A percentile compares a stretch with the other conserved stretches of the same genome.
Conservation (phyloP, 768 basidiomycete genomes). For the Russula lepida region DNA sequence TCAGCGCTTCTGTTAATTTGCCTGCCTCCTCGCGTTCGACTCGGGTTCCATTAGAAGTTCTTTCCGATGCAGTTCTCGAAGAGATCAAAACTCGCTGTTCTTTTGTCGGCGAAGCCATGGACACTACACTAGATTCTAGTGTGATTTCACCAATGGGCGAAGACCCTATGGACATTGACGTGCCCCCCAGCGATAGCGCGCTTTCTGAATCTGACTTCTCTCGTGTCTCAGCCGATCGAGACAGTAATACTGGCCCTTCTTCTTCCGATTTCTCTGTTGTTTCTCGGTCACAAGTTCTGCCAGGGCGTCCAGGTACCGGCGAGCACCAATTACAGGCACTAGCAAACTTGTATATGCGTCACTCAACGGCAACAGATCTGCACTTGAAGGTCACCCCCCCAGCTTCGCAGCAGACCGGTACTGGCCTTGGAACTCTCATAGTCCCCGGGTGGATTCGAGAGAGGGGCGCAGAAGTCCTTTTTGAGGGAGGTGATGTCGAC, state of each 20-base stretch:
- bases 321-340: slow-evolving; percentile 58
- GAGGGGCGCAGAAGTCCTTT: slow-evolving; percentile 82
- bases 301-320: slow-evolving; percentile 26
- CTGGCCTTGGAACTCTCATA: slow-evolving; percentile 67
- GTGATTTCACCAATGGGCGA: slow-evolving; percentile 22
- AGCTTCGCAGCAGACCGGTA: slow-evolving; percentile 53
- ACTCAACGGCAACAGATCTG: slow-evolving; percentile 73
- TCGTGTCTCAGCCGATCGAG: slow-evolving; percentile 36
- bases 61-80: slow-evolving; percentile 77
- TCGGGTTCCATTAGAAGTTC: slow-evolving; percentile 68
- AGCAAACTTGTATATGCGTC: slow-evolving; percentile 59
- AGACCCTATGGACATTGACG: slow-evolving; percentile 38
- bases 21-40: slow-evolving; percentile 54
- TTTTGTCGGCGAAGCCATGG: slow-evolving; percentile 68
- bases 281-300: slow-evolving; percentile 33
- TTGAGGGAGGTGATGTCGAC: slow-evolving; percentile 84
- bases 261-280: slow-evolving; percentile 53
- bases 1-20: slow-evolving; percentile 55
- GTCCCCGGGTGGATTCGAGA: slow-evolving; percentile 96
- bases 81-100: slow-evolving; percentile 86
- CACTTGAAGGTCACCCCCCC: slow-evolving; percentile 64
- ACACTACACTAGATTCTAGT: slow-evolving; percentile 25
- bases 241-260: slow-evolving; percentile 41
- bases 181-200: slow-evolving; percentile 45
- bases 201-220: slow-evolving; percentile 64